Evolutionary conservation across 2,329 filamentous ascomycete genomes (phyloP).

Genomic region (Pezicula neosporulosa): DNA sequence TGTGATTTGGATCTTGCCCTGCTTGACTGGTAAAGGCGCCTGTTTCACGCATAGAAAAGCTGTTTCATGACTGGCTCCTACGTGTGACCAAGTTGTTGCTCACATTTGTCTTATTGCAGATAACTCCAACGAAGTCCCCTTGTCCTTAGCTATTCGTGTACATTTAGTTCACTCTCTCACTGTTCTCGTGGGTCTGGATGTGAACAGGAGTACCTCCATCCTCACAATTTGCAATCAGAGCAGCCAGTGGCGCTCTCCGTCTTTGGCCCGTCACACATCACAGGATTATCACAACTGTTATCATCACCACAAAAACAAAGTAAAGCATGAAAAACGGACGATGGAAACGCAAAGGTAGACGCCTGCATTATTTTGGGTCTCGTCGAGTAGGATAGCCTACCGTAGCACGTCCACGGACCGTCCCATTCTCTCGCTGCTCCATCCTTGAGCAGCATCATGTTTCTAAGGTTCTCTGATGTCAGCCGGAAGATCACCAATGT

Average conservation of each 20-base stretch:
- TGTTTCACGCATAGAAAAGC: constrained; percentile 18
- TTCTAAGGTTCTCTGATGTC: not conserved
- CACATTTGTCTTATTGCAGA: constrained; percentile 13
- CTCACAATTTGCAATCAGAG: too few relatives aligned
- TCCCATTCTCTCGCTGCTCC: not conserved
- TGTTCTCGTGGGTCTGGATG: too few relatives aligned
- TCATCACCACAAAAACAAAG: too few relatives aligned
- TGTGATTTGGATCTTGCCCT: not conserved
- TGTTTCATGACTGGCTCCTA: constrained; percentile 21
- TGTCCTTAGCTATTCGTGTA: too few relatives aligned
- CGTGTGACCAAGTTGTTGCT: constrained; percentile 17
- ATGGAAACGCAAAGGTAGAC: not conserved
- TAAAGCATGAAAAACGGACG: not conserved
- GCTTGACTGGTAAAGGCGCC: constrained; percentile 8
- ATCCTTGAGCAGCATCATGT: too few relatives aligned
- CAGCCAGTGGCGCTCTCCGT: too few relatives aligned
- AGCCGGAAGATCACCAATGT: not conserved
- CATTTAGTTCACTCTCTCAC: too few relatives aligned
- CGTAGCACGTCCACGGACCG: not conserved
- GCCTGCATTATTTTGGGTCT: not conserved
- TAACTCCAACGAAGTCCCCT: not conserved
- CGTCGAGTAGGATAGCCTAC: not conserved
- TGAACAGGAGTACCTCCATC: too few relatives aligned
- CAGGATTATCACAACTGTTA: too few relatives aligned
- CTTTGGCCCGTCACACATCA: too few relatives aligned